phyloP scores from a whole-genome alignment of 257 asterid genomes.

The Solanum verrucosum region DNA sequence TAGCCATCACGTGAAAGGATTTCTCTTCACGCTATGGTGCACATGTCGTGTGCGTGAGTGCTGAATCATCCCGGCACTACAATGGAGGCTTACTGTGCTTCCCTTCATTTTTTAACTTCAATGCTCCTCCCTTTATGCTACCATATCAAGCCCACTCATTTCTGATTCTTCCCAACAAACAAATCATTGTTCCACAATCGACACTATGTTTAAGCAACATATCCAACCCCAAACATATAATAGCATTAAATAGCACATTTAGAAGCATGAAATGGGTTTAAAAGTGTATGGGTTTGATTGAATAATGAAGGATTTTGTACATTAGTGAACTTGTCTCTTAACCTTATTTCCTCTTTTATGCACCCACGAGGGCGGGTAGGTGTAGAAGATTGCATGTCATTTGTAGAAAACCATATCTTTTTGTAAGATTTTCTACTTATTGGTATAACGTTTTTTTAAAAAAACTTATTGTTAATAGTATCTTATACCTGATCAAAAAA shows the following conservation, averaged over 20 bases:
- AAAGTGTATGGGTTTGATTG: background rate
- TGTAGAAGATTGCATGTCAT: background rate
- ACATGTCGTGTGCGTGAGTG: background rate
- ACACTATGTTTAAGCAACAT: background rate
- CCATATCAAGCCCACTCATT: background rate
- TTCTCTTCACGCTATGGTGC: background rate
- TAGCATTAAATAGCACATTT: background rate
- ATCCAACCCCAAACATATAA: background rate
- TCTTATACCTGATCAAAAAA: background rate
- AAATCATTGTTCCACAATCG: background rate
- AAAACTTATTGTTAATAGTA: background rate
- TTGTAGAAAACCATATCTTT: background rate
- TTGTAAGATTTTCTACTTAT: background rate
- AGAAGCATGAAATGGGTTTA: background rate
- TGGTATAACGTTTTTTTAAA: background rate
- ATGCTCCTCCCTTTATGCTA: background rate
- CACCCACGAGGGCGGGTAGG: background rate
- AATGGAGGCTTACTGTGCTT: background rate
- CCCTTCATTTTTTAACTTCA: background rate
- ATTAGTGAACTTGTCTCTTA: background rate
- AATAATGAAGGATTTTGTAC: background rate
- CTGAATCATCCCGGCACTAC: background rate
- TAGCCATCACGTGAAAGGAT: background rate
- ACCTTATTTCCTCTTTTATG: background rate
- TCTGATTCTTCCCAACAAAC: background rate